These are phyloP conservation scores for Chernovozyma aurita DNA, from an alignment of 1,139 yeast genomes.

Conservation along the genomic window DNA sequence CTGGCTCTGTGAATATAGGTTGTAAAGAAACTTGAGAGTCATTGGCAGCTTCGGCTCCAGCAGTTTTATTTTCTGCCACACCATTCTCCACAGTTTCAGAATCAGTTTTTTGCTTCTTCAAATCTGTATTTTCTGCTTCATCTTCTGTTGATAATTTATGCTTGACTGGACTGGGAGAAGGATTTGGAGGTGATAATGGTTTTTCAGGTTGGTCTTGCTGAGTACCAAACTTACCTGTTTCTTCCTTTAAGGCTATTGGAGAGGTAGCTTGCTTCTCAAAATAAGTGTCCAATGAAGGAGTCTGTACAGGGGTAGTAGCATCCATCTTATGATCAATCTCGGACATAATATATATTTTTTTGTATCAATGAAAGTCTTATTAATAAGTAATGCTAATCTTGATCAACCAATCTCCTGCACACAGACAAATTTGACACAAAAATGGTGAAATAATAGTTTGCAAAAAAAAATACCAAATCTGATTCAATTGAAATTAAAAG, in stretches of 20 bases:
- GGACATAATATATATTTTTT: conserved; percentile 13
- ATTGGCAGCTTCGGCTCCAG: conserved; percentile 4
- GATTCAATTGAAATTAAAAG: too few relatives aligned
- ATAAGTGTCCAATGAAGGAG: conserved; percentile 31
- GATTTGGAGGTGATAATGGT: conserved; percentile 45
- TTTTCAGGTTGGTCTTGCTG: conserved; percentile 20
- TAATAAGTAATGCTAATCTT: not conserved
- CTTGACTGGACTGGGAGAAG: conserved; percentile 42
- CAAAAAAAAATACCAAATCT: too few relatives aligned
- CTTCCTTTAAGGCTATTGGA: conserved; percentile 4
- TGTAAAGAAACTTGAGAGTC: conserved; percentile 3
- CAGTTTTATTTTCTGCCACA: conserved; percentile 1
- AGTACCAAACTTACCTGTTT: conserved; percentile 3
- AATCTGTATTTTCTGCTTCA: conserved; percentile 11
- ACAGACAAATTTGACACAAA: too few relatives aligned
- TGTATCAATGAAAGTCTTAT: not conserved
- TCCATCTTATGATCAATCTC: conserved; percentile 18
- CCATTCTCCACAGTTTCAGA: conserved; percentile 7
- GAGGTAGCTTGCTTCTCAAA: conserved; percentile 5
- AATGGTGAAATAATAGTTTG: too few relatives aligned
- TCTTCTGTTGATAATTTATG: conserved; percentile 26
- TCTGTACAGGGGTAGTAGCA: conserved; percentile 38
- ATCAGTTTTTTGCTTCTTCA: conserved; percentile 21
- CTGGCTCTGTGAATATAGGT: conserved; percentile 40
- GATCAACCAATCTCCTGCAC: too few relatives aligned